Base-by-base conservation (phyloP, 768 basidiomycete species). In the Termitomyces sp. region DNA sequence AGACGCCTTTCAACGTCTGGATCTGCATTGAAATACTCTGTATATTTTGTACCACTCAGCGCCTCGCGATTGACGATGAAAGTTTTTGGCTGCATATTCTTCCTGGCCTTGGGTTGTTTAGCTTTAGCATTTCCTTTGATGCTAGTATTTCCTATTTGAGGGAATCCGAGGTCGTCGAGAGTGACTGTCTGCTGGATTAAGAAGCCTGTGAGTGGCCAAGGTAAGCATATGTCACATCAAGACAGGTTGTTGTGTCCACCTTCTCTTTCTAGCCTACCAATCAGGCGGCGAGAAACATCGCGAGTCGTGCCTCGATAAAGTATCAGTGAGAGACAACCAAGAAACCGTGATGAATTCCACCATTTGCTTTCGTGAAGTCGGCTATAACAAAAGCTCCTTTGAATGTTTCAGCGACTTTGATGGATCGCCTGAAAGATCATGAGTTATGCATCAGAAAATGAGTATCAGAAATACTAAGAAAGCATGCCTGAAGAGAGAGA, bases 201-300 rank as follows among this genome's bases (percentile, higher is more conserved):
- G 63, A 90, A 89, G 19, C 81, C 89, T 90, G 58, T 12, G 37
- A 37, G 25, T 1, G 17, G 11, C 17, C n/a, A n/a, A 4, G 27
- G 12, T 40, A n/a, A 51, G 37, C n/a, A 40, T 8, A 27, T 17
- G 5, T 6, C 10, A 51, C 11, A 38, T 50, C 2, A 27, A 29
- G 17, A n/a, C 37, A 27, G 32, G 7, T 38, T 21, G 5, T 17
- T 21, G 5, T 17, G 32, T 61, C 14, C 34, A 88, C 90, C 88
- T 77, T 92, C 86, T 35, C 76, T 75, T 69, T 91, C 87, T 16
- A 92, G 77, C 45, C 86, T 73, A 64, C 82, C 84, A 64, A 90
- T 79, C 34, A 90, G 69, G 61, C 87, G 86, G 3, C 80, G 77
- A 32, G 83, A 80, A 6, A 86, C 74, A 16, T 77, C 66, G 46